Evolutionary conservation across 768 basidiomycete species (phyloP).

Genomic region (Xerocomus brunneocitrinus): DNA sequence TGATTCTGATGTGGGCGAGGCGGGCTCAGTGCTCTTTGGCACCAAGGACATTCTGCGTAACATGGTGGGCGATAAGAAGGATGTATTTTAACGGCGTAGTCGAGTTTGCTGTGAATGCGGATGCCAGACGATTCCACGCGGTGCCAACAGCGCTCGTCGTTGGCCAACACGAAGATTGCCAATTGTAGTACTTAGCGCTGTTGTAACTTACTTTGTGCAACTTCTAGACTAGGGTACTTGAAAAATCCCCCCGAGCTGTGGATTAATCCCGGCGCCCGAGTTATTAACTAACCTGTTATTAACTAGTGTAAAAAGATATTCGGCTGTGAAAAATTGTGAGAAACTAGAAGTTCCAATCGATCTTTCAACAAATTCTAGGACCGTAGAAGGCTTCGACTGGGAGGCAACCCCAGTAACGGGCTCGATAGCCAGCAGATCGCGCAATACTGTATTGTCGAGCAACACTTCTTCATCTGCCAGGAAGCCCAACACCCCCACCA

Average conservation of each 20-base stretch:
- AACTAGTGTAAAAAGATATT: not conserved
- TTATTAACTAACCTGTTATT: not conserved
- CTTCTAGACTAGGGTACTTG: no score
- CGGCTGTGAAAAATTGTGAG: not conserved
- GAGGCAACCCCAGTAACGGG: not conserved
- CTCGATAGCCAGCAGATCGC: not conserved
- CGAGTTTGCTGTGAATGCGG: not conserved
- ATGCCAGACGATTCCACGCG: not conserved
- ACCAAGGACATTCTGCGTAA: conserved; percentile 8
- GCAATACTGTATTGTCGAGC: not conserved
- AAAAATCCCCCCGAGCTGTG: no score
- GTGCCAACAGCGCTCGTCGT: not conserved
- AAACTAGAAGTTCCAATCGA: not conserved
- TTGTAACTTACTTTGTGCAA: no score
- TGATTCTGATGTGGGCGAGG: conserved; percentile 9
- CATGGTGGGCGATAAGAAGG: conserved; percentile 9
- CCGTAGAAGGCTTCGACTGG: not conserved
- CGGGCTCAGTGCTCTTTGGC: conserved; percentile 5
- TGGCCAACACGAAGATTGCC: not conserved
- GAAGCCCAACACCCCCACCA: not conserved
- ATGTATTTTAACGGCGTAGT: not conserved
- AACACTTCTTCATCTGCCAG: not conserved
- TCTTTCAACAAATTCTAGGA: not conserved
- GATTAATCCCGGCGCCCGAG: not conserved
- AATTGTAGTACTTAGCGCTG: not conserved